Evolutionary conservation across 495 filamentous ascomycete genomes (phyloP).

Genomic region (Ascobolus immersus): DNA sequence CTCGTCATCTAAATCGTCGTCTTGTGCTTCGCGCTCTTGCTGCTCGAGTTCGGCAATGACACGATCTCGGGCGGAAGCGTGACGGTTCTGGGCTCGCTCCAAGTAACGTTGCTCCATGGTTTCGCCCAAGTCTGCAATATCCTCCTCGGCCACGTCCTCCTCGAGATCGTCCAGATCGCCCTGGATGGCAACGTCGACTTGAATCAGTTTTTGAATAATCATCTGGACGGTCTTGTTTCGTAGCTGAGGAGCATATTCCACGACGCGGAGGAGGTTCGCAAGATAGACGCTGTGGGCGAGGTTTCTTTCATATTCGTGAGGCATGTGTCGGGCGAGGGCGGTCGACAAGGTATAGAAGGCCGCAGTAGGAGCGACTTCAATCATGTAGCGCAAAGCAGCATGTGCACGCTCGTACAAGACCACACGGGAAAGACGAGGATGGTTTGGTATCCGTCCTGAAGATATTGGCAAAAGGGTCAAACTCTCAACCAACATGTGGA

Average conservation of each 20-base stretch:
- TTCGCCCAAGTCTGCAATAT: no score
- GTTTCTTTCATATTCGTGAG: conserved; percentile 44
- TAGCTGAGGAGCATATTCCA: conserved; percentile 54
- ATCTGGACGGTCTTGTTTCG: conserved; percentile 57
- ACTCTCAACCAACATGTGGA: conserved; percentile 56
- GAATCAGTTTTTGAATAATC: conserved; percentile 60
- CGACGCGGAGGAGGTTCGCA: conserved; percentile 47
- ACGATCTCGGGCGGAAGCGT: background rate
- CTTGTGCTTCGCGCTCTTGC: conserved; percentile 22
- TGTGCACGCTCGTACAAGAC: conserved; percentile 46
- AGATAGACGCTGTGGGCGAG: conserved; percentile 51
- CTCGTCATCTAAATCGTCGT: conserved; percentile 30
- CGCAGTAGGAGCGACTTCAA: conserved; percentile 52
- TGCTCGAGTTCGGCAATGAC: conserved; percentile 22
- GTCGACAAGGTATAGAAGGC: conserved; percentile 38
- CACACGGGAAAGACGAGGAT: conserved; percentile 28
- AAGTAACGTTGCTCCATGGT: conserved; percentile 21
- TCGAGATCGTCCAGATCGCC: conserved; percentile 70
- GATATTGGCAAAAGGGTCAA: conserved; percentile 28
- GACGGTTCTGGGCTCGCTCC: no score
- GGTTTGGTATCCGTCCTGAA: conserved; percentile 33
- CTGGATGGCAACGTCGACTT: conserved; percentile 84
- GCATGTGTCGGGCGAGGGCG: conserved; percentile 40
- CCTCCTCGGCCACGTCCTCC: conserved; percentile 36
- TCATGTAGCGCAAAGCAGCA: conserved; percentile 44